Base-by-base conservation (phyloP, 2,329 filamentous ascomycete genomes). In the Zalaria obscura region DNA sequence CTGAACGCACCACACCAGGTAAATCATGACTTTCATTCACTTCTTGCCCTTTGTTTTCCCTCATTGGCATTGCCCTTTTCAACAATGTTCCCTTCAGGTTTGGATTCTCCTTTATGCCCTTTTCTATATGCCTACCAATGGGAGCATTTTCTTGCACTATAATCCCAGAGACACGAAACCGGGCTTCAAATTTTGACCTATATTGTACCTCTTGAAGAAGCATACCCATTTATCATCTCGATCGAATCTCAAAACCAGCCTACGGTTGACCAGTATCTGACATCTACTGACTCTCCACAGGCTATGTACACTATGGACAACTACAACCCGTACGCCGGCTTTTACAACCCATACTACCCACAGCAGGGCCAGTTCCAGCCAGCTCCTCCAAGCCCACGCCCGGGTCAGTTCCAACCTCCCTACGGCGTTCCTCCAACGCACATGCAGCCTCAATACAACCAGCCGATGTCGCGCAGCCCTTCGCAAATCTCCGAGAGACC, bases 391-490 rank as follows among this genome's bases (percentile, higher is more conserved):
- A 68, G 65, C 47, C 67, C 67, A 31, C 61, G 64, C 25, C 58
- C 59, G 31, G 44, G 39, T 38, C 47, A 50, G 18, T 62, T 68
- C 54, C 64, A 68, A 48, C 63, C 71, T 55, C 65, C 70, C 44
- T 63, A 68, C 59, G 65, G 59, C 47, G 64, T 64, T 41, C 65
- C 66, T 10, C 61, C 55, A 40, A 61, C 61, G 7, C 72, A 66
- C 50, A 70, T 73, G 58, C 67, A 65, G 36, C 61, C 62, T 42
- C 69, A 72, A 33, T 78, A 72, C 55, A 66, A 81, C 58, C 72
- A 79, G 47, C 65, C 75, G 44, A 88, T 94, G 81, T 91, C 88
- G 2, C 80, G 88, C 52, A 87, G 77, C 46, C 76, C 82, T 2
- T 93, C 86, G 2, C 83, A 91, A 60, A 73, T 82, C 42, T 83